These are phyloP conservation scores for Colletotrichum liaoningense DNA, from an alignment of 2,329 filamentous ascomycete species.

Conservation along the genomic window DNA sequence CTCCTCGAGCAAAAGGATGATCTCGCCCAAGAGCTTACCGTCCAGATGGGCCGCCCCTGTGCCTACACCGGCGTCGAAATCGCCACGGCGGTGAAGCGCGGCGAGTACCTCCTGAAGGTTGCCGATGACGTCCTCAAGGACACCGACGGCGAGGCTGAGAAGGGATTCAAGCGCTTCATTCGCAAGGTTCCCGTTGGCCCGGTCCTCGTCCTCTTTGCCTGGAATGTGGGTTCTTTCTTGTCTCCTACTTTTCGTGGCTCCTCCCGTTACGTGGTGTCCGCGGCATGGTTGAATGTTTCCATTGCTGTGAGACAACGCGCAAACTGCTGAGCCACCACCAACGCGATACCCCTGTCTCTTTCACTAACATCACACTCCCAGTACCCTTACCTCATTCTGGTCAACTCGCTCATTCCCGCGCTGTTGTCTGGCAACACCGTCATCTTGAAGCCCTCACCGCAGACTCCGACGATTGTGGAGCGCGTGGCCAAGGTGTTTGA, in stretches of 20 bases:
- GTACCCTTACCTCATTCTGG: conserved; percentile 94
- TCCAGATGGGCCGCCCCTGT: conserved; percentile 96
- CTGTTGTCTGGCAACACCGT: conserved; percentile 90
- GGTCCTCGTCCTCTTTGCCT: conserved; percentile 90
- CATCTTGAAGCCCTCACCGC: conserved; percentile 93
- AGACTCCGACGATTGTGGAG: conserved; percentile 93
- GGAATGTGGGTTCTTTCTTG: conserved; percentile 78
- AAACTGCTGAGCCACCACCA: not conserved
- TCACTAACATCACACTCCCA: conserved; percentile 49
- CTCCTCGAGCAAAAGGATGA: conserved; percentile 80
- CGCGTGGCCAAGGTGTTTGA: conserved; percentile 81
- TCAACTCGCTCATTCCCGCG: conserved; percentile 94
- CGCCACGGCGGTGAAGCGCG: conserved; percentile 84
- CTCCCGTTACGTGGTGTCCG: not conserved
- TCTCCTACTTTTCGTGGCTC: not conserved
- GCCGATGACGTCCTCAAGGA: conserved; percentile 83
- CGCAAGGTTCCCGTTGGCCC: conserved; percentile 89
- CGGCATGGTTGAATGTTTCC: not conserved
- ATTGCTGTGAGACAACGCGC: conserved; percentile 6
- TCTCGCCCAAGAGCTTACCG: conserved; percentile 85
- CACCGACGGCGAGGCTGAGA: conserved; percentile 84
- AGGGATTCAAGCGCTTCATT: conserved; percentile 91
- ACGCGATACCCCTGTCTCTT: not conserved
- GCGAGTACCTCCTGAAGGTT: conserved; percentile 87
- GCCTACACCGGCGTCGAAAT: conserved; percentile 87